phyloP scores from a whole-genome alignment of 345 rosid species.

The Eutrema yunnanense region DNA sequence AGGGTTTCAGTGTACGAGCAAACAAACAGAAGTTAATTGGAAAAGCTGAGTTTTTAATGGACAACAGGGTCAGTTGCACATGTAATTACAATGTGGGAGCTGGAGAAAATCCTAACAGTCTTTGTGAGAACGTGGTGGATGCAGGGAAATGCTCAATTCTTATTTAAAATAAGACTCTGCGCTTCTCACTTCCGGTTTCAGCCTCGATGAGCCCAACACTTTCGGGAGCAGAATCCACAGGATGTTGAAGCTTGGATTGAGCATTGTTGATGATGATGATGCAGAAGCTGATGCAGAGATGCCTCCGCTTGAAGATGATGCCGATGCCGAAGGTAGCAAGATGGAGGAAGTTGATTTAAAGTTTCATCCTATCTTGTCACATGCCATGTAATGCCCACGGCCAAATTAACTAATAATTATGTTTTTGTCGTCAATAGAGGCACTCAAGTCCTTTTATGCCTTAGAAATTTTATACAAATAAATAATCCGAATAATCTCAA shows the following conservation, averaged over 20 bases:
- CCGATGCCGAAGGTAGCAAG: constrained; percentile 77
- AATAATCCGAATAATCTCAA: neutral
- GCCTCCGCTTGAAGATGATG: constrained; percentile 77
- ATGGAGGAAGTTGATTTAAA: constrained; percentile 84
- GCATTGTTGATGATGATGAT: constrained; percentile 25
- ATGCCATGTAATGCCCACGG: neutral
- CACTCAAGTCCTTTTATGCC: neutral
- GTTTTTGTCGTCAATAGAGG: neutral
- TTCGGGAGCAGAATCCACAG: constrained; percentile 81
- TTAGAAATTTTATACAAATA: neutral
- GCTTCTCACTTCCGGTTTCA: constrained; percentile 73
- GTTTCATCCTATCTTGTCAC: neutral
- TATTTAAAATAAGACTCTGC: constrained; percentile 34
- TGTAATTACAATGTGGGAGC: too few species aligned
- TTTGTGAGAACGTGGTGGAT: too few species aligned
- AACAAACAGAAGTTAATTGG: too few species aligned
- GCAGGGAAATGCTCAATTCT: too few species aligned
- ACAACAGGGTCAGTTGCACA: too few species aligned
- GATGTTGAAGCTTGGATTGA: constrained; percentile 72
- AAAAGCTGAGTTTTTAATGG: too few species aligned
- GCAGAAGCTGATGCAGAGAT: constrained; percentile 60
- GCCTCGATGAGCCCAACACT: constrained; percentile 85
- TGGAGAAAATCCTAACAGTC: too few species aligned
- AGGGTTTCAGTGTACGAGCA: too few species aligned
- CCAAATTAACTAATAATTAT: neutral